These are phyloP conservation scores for Sporothrix inflata DNA, from an alignment of 2,329 filamentous ascomycete species.

Conservation along the genomic window DNA sequence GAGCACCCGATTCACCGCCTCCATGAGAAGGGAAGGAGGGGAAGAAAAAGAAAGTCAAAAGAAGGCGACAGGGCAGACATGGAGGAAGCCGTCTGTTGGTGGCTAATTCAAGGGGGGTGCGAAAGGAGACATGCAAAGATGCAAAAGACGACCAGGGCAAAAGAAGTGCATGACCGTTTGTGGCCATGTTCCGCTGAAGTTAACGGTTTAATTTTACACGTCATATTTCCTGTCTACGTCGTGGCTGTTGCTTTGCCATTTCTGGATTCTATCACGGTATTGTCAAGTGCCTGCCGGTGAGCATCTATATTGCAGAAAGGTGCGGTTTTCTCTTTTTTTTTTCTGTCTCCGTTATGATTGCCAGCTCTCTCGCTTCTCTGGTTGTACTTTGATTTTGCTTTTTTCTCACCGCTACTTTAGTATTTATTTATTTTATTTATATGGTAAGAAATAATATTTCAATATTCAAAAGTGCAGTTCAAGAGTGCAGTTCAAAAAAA, in stretches of 20 bases:
- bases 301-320: too few relatives aligned
- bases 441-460: too few relatives aligned
- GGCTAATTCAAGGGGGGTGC: too few relatives aligned
- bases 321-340: too few relatives aligned
- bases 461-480: too few relatives aligned
- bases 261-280: not conserved
- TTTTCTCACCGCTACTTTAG: too few relatives aligned
- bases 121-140: not conserved
- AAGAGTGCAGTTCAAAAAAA: too few relatives aligned
- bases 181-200: not conserved
- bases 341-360: too few relatives aligned
- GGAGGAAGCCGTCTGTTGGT: not conserved
- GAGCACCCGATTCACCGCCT: slow-evolving; percentile 17
- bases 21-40: not conserved
- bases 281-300: not conserved
- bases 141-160: not conserved
- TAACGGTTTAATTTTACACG: not conserved
- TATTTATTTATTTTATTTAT: too few relatives aligned
- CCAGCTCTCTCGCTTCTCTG: too few relatives aligned
- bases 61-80: not conserved
- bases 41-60: not conserved
- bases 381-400: too few relatives aligned
- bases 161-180: not conserved
- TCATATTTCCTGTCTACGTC: too few relatives aligned
- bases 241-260: not conserved